Percentiles rank a stretch among this genome's conserved stretches.
Conservation (phyloP, 2,329 filamentous ascomycete species). For the Tricladium varicosporioides region DNA sequence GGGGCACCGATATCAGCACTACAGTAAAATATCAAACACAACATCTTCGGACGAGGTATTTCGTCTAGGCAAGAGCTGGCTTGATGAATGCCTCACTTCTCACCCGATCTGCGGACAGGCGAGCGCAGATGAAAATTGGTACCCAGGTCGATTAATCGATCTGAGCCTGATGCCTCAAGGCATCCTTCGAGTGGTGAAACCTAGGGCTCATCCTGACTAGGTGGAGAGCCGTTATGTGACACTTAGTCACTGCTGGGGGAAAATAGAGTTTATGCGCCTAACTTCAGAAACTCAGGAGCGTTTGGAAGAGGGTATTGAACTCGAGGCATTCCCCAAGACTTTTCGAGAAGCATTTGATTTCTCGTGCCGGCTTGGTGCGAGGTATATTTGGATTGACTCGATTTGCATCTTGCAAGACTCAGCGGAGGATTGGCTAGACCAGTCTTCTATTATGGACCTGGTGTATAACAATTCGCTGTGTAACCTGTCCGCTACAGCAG, state of each 20-base stretch:
- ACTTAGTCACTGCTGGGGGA: conserved; percentile 7
- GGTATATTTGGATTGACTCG: conserved; percentile 14
- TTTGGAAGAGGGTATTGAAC: not conserved
- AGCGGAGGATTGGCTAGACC: conserved; percentile 1
- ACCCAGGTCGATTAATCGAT: conserved; percentile 3
- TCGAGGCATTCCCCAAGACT: not conserved
- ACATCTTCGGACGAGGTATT: conserved; percentile 1
- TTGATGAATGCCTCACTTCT: conserved; percentile 3
- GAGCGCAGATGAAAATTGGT: conserved; percentile 3
- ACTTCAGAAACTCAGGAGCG: not conserved
- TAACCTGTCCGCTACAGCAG: conserved; percentile 13
- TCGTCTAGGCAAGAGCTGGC: conserved; percentile 2
- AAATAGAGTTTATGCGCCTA: conserved; percentile 3
- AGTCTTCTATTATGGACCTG: conserved; percentile 10
- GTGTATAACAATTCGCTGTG: conserved; percentile 13
- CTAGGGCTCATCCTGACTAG: not conserved
- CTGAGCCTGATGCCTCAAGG: conserved; percentile 5
- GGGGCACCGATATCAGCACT: no score
- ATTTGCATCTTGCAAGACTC: conserved; percentile 6
- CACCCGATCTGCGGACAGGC: conserved; percentile 6
- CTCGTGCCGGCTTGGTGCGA: not conserved
- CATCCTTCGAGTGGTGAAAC: not conserved
- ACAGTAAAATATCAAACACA: no score
- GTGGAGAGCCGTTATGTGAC: conserved; percentile 7
- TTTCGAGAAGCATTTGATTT: conserved; percentile 7